Conservation (phyloP, 1,284 basidiomycete genomes). For the Phenoliferia sp. region DNA sequence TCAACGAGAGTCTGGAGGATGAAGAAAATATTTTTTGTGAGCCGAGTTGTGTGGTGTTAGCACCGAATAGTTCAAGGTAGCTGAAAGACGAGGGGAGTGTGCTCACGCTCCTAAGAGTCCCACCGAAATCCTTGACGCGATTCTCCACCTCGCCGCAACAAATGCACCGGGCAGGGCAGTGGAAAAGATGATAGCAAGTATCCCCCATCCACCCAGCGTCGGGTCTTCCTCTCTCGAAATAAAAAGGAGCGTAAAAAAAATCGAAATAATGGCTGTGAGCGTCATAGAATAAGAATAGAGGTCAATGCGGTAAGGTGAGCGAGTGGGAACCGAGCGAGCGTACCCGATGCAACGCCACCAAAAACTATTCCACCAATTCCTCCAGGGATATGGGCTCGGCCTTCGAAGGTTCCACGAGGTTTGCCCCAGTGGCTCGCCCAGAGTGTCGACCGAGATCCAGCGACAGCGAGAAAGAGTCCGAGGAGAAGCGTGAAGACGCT, state of each 20-base stretch:
- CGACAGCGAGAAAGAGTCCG: background rate
- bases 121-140: background rate
- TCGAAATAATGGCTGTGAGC: slow-evolving; percentile 4
- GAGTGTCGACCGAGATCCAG: slow-evolving; percentile 3
- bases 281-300: background rate
- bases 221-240: slow-evolving; percentile 4
- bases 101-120: slow-evolving; percentile 7
- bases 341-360: slow-evolving; percentile 4
- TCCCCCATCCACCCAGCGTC: slow-evolving; percentile 4
- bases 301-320: background rate
- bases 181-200: slow-evolving; percentile 2
- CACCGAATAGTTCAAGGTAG: background rate
- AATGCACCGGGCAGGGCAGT: slow-evolving; percentile 3
- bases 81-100: background rate
- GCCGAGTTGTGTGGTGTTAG: background rate
- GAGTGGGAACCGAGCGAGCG: background rate
- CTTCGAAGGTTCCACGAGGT: background rate
- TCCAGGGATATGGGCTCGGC: slow-evolving; percentile 10
- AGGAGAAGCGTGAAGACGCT: slow-evolving; percentile 15
- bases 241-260: background rate
- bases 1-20: slow-evolving; percentile 6
- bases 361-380: slow-evolving; percentile 11
- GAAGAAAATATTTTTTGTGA: background rate
- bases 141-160: slow-evolving; percentile 5
- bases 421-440: slow-evolving; percentile 1